These are phyloP conservation scores for Cutaneotrichosporon cutaneum DNA, from an alignment of 1,284 basidiomycete genomes.

Conservation along the genomic window DNA sequence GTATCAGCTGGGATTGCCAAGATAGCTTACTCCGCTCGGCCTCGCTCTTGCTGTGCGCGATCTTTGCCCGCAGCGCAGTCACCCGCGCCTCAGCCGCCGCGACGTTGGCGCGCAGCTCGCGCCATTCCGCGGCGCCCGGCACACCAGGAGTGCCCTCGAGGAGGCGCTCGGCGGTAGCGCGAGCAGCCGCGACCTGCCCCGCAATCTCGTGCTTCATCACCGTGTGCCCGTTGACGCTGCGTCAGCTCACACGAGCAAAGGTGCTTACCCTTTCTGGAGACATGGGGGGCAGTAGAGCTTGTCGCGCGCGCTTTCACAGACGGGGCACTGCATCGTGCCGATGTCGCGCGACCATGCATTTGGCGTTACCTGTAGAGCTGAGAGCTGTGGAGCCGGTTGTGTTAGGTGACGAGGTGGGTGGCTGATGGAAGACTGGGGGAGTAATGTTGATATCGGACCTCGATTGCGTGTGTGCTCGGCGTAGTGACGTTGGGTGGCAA, in stretches of 20 bases:
- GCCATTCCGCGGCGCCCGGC: conserved; percentile 28
- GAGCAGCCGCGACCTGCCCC: conserved; percentile 20
- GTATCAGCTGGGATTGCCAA: conserved; percentile 6
- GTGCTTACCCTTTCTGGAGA: conserved; percentile 39
- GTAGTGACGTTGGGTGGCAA: conserved; percentile 12
- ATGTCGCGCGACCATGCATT: not conserved
- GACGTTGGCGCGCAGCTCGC: conserved; percentile 38
- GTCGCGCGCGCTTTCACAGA: conserved; percentile 31
- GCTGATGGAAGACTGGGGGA: not conserved
- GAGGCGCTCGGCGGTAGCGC: conserved; percentile 19
- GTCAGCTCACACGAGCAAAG: not conserved
- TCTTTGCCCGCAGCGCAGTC: conserved; percentile 20
- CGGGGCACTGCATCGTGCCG: conserved; percentile 25
- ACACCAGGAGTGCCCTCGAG: conserved; percentile 9
- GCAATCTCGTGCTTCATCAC: conserved; percentile 16
- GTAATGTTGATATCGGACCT: not conserved
- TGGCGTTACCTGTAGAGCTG: too few species aligned
- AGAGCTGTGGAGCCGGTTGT: not conserved
- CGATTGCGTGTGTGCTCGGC: not conserved
- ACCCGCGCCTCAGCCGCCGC: conserved; percentile 29
- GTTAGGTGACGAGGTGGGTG: not conserved
- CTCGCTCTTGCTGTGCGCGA: conserved; percentile 14
- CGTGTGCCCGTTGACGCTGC: conserved; percentile 25
- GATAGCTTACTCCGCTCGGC: not conserved
- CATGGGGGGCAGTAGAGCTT: conserved; percentile 38